Evolutionary conservation across 441 rosid genomes (phyloP).

Genomic region (Hura crepitans): DNA sequence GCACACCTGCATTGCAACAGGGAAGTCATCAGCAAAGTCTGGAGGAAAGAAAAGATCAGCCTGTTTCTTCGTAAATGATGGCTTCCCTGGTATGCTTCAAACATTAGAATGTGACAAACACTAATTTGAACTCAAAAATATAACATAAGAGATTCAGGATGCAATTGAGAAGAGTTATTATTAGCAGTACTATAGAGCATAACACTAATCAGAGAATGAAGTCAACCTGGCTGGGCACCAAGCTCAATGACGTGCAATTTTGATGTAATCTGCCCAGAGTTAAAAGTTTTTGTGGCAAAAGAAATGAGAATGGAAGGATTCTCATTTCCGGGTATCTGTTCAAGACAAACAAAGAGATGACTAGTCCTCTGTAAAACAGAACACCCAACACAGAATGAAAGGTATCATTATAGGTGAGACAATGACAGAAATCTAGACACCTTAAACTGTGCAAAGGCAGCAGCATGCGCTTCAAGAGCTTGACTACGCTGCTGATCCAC

Average conservation of each 20-base stretch:
- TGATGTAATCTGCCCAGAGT: conserved; percentile 90
- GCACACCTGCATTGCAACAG: conserved; percentile 98
- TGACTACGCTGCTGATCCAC: conserved; percentile 99
- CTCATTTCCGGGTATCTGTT: conserved; percentile 94
- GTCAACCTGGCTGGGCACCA: conserved; percentile 95
- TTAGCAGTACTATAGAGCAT: background rate
- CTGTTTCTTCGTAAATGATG: conserved; percentile 91
- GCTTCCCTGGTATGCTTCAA: conserved; percentile 56
- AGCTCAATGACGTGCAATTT: conserved; percentile 97
- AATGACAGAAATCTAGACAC: conserved; percentile 33
- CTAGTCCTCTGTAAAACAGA: background rate
- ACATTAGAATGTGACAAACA: background rate
- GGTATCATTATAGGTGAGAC: conserved; percentile 4
- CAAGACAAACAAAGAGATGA: conserved; percentile 8
- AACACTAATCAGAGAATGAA: background rate
- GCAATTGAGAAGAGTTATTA: background rate
- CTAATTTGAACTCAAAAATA: background rate
- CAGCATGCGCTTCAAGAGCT: conserved; percentile 99
- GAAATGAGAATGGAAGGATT: conserved; percentile 87
- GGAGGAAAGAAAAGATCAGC: conserved; percentile 99
- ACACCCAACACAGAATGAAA: background rate
- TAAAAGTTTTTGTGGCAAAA: conserved; percentile 79
- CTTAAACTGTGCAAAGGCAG: conserved; percentile 89
- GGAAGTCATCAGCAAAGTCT: conserved; percentile 99
- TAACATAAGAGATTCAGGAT: background rate